Percentiles rank a stretch among this genome's conserved stretches.
Evolutionary conservation across 2,329 filamentous ascomycete genomes (phyloP).

Genomic region (Scortechinia acanthostroma): DNA sequence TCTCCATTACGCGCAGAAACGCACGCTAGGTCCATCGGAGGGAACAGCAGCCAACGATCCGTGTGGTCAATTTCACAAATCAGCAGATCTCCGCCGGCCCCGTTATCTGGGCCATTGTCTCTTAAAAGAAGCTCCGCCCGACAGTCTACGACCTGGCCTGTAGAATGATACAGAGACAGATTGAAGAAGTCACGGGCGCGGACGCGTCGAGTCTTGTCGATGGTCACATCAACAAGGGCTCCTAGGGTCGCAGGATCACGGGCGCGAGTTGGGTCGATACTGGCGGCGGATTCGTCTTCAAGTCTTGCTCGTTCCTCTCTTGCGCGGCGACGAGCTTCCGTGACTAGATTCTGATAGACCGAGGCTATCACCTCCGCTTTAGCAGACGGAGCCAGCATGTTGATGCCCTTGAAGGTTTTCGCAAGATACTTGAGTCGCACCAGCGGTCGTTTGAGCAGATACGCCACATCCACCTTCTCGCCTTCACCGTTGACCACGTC

Average conservation of each 20-base stretch:
- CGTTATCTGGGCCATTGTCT: constrained; percentile 44
- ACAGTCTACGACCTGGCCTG: constrained; percentile 57
- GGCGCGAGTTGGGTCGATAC: constrained; percentile 50
- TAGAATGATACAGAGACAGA: constrained; percentile 57
- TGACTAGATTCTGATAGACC: constrained; percentile 49
- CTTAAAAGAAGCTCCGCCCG: constrained; percentile 56
- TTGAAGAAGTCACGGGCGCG: constrained; percentile 62
- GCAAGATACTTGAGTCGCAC: constrained; percentile 59
- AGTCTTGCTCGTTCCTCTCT: constrained; percentile 60
- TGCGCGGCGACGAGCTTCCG: constrained; percentile 49
- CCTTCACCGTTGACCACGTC: constrained; percentile 32
- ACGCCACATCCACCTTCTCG: constrained; percentile 63
- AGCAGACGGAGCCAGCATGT: constrained; percentile 23
- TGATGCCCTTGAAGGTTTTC: constrained; percentile 49
- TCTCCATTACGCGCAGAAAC: constrained; percentile 57
- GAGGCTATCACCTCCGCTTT: constrained; percentile 42
- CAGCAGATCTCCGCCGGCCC: constrained; percentile 51
- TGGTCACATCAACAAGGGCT: constrained; percentile 42
- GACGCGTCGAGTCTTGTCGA: constrained; percentile 50
- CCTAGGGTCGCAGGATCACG: constrained; percentile 54
- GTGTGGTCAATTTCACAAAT: constrained; percentile 57
- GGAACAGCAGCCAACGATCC: constrained; percentile 51
- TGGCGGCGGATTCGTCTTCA: constrained; percentile 60
- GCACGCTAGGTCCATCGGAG: constrained; percentile 46
- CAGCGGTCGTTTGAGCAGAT: constrained; percentile 58